Conservation (phyloP, 306 rosid genomes). For the Luffa aegyptiaca region DNA sequence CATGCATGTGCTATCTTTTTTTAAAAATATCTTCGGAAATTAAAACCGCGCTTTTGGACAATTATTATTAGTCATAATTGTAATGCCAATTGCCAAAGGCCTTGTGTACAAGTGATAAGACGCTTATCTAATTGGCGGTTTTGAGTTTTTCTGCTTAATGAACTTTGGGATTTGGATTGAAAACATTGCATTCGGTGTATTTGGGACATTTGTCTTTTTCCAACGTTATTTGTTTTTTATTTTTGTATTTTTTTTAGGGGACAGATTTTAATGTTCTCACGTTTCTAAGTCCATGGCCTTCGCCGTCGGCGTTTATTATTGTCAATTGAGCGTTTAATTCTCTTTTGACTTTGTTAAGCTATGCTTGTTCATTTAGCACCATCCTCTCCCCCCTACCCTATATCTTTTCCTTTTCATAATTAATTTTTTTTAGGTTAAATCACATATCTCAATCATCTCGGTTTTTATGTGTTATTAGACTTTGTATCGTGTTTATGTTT, state of each 20-base stretch:
- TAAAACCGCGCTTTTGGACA: not conserved
- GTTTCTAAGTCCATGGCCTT: not conserved
- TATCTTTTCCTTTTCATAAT: not conserved
- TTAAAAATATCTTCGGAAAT: not conserved
- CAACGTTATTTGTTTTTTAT: too few relatives aligned
- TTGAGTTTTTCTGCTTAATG: not conserved
- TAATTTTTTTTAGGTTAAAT: not conserved
- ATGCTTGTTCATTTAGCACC: not conserved
- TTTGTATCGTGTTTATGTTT: not conserved
- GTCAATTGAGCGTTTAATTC: not conserved
- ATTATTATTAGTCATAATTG: not conserved
- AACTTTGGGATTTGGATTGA: not conserved
- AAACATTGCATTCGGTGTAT: too few relatives aligned
- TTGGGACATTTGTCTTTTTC: too few relatives aligned
- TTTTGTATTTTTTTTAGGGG: not conserved
- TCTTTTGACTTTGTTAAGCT: not conserved
- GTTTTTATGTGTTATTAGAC: too few relatives aligned
- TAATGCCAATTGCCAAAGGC: too few relatives aligned
- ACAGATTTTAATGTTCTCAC: not conserved
- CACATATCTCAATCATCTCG: not conserved
- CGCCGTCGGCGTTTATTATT: not conserved
- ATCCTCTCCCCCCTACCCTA: not conserved
- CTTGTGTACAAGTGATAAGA: not conserved
- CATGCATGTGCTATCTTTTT: not conserved
- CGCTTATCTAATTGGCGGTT: too few relatives aligned